These are phyloP conservation scores for Candida boidinii DNA, from an alignment of 805 yeast species.

Conservation along the genomic window DNA sequence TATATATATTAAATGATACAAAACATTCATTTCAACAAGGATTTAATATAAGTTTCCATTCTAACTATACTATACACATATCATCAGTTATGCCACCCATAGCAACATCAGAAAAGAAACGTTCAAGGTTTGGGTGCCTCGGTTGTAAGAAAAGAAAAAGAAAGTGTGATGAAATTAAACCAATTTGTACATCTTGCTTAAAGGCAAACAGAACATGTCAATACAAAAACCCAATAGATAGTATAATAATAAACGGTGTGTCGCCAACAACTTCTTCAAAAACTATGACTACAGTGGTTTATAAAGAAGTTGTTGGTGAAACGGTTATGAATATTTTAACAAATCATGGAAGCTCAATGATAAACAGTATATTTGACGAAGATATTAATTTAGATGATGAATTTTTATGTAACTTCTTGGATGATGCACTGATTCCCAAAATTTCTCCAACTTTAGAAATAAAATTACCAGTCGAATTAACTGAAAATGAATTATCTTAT, in stretches of 20 bases:
- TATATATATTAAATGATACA: no score
- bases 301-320: not conserved
- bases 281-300: not conserved
- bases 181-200: constrained; percentile 48
- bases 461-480: constrained; percentile 12
- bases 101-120: constrained; percentile 19
- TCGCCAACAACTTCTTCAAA: not conserved
- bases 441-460: constrained; percentile 8
- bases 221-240: no score
- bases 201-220: constrained; percentile 36
- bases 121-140: constrained; percentile 54
- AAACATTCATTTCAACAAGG: no score
- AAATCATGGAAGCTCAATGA: not conserved
- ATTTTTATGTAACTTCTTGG: not conserved
- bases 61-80: no score
- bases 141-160: constrained; percentile 52
- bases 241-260: no score
- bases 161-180: constrained; percentile 65
- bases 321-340: not conserved
- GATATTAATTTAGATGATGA: no score
- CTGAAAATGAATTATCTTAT: constrained; percentile 15
- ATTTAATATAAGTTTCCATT: no score
- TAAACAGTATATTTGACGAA: not conserved
- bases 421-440: no score
- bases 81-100: no score